Evolutionary conservation across 2,329 filamentous ascomycete genomes (phyloP).

Genomic region (Cytospora piceae): DNA sequence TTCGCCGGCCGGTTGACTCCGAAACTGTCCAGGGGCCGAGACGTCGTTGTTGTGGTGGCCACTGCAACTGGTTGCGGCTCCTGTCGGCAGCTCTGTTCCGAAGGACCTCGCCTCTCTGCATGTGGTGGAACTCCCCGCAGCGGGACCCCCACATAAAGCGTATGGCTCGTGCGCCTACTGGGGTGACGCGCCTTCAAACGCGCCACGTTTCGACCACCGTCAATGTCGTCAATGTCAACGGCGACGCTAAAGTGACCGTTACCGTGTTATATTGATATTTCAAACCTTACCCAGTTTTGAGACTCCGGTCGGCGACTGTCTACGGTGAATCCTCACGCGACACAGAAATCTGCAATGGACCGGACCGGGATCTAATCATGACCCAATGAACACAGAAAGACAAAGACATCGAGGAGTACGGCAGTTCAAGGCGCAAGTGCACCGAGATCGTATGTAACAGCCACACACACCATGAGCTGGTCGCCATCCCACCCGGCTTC

Average conservation of each 20-base stretch:
- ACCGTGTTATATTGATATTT: too few relatives aligned
- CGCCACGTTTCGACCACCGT: neutral
- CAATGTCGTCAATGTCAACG: too few relatives aligned
- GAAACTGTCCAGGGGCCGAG: too few relatives aligned
- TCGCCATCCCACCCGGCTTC: neutral
- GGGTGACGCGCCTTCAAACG: neutral
- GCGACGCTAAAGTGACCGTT: too few relatives aligned
- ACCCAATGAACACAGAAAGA: neutral
- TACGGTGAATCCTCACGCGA: neutral
- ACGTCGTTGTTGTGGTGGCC: too few relatives aligned
- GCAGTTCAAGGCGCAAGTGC: neutral
- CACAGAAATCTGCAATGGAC: neutral
- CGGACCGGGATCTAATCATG: neutral
- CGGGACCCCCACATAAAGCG: neutral
- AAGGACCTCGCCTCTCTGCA: too few relatives aligned
- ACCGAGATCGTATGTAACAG: neutral
- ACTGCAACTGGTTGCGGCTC: too few relatives aligned
- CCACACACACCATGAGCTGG: constrained; percentile 1
- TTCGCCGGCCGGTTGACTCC: too few relatives aligned
- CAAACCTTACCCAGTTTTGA: neutral
- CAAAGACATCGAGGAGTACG: neutral
- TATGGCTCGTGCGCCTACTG: neutral
- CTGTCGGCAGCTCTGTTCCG: too few relatives aligned
- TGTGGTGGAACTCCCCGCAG: too few relatives aligned
- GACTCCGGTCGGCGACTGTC: neutral